phyloP scores from a whole-genome alignment of 192 early-diverging fungal genomes.

The Coemansia sp. region DNA sequence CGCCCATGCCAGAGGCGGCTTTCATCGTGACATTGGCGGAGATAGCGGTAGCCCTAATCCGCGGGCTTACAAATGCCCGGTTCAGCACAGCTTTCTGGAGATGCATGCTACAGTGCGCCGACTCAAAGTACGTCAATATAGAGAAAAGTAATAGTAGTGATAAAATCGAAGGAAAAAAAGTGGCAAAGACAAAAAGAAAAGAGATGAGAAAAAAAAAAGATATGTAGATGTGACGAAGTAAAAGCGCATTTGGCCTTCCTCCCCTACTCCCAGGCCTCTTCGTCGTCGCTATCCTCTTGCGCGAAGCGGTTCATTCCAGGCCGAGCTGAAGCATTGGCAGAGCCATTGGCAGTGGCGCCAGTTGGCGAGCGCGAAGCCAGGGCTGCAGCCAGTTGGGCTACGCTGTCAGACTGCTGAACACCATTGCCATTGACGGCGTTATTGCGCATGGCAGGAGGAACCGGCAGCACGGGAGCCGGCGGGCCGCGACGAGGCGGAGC shows the following conservation, averaged over 20 bases:
- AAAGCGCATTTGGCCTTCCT: not conserved
- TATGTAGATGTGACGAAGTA: not conserved
- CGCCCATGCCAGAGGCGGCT: not conserved
- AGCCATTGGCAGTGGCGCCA: constrained; percentile 11
- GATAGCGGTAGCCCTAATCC: constrained; percentile 3
- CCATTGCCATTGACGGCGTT: constrained; percentile 4
- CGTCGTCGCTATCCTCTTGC: constrained; percentile 50
- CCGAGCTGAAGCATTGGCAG: constrained; percentile 24
- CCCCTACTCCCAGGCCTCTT: constrained; percentile 34
- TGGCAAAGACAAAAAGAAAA: not conserved
- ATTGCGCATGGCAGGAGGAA: constrained; percentile 28
- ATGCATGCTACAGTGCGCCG: not conserved
- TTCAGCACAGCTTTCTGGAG: not conserved
- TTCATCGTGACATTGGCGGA: not conserved
- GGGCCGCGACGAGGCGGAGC: constrained; percentile 24
- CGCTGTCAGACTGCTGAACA: constrained; percentile 27
- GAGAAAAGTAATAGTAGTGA: constrained; percentile 7
- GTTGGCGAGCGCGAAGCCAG: constrained; percentile 45
- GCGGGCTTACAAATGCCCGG: not conserved
- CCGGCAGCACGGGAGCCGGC: constrained; percentile 25
- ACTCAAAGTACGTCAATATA: not conserved
- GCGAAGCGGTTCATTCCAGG: constrained; percentile 46
- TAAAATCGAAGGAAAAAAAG: not conserved
- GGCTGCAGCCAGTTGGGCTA: constrained; percentile 49
- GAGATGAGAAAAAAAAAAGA: constrained; percentile 9